These are phyloP conservation scores for Xylaria digitata DNA, from an alignment of 2,329 filamentous ascomycete species.

Conservation along the genomic window DNA sequence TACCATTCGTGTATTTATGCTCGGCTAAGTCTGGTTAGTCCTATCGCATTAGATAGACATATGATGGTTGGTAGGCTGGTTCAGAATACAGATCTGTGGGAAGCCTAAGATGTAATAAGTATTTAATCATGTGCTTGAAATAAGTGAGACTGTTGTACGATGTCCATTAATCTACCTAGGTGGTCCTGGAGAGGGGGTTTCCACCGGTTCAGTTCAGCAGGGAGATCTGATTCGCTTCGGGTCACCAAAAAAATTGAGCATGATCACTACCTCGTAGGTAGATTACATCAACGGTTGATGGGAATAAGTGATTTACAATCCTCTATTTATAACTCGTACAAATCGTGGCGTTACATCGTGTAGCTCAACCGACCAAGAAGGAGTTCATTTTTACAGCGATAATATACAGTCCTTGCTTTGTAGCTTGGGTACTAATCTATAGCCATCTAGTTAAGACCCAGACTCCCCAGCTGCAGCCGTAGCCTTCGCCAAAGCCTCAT, in stretches of 20 bases:
- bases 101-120: no score
- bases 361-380: not conserved
- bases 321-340: conserved; percentile 6
- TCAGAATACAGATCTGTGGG: no score
- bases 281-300: not conserved
- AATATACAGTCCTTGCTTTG: conserved; percentile 4
- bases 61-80: no score
- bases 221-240: not conserved
- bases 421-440: not conserved
- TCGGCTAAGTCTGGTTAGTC: no score
- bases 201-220: not conserved
- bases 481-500: conserved; percentile 2
- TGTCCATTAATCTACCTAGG: no score
- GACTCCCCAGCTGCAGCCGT: not conserved
- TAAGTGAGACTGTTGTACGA: no score
- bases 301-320: conserved; percentile 16
- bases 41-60: no score
- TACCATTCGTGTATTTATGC: no score
- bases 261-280: not conserved
- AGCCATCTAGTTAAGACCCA: not conserved
- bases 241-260: not conserved
- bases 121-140: no score
- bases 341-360: not conserved
- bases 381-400: conserved; percentile 10
- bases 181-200: not conserved